Evolutionary conservation across 169 alveolate species (phyloP).

Genomic region (Cryptosporidium bovis): DNA sequence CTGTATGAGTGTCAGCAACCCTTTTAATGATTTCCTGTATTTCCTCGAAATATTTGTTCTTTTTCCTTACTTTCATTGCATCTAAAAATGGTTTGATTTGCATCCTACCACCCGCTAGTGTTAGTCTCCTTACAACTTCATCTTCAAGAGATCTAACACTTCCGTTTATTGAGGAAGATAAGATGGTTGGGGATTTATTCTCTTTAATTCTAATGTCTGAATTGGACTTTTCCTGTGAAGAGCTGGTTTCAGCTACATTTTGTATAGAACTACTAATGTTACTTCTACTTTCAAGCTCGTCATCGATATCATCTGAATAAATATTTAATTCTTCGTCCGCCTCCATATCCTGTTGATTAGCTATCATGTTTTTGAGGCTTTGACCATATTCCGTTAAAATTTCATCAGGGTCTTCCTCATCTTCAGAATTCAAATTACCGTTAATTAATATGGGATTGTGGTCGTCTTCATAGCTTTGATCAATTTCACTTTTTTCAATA

Average conservation of each 20-base stretch:
- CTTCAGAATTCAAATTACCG: constrained; percentile 54
- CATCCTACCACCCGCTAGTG: constrained; percentile 73
- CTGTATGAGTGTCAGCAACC: constrained; percentile 73
- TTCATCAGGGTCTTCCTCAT: constrained; percentile 71
- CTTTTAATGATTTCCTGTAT: constrained; percentile 67
- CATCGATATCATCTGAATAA: constrained; percentile 68
- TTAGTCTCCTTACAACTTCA: constrained; percentile 63
- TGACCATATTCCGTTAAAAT: constrained; percentile 70
- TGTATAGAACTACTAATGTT: constrained; percentile 56
- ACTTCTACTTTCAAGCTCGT: constrained; percentile 58
- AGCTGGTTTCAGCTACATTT: not conserved
- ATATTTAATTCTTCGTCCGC: constrained; percentile 70
- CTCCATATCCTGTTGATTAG: constrained; percentile 73
- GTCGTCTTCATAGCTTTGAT: constrained; percentile 19
- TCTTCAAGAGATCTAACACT: constrained; percentile 27
- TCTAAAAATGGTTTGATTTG: constrained; percentile 70
- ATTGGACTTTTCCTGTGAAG: constrained; percentile 2
- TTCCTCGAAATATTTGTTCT: constrained; percentile 67
- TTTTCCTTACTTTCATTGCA: constrained; percentile 69
- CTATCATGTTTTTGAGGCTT: constrained; percentile 63
- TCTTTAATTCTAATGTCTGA: not conserved
- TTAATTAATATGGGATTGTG: constrained; percentile 42
- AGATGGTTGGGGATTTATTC: constrained; percentile 43
- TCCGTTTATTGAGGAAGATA: constrained; percentile 52
- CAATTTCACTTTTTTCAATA: constrained; percentile 65